Evolutionary conservation across 805 yeast genomes (phyloP).

Genomic region (Metschnikowia chrysomelidarum): DNA sequence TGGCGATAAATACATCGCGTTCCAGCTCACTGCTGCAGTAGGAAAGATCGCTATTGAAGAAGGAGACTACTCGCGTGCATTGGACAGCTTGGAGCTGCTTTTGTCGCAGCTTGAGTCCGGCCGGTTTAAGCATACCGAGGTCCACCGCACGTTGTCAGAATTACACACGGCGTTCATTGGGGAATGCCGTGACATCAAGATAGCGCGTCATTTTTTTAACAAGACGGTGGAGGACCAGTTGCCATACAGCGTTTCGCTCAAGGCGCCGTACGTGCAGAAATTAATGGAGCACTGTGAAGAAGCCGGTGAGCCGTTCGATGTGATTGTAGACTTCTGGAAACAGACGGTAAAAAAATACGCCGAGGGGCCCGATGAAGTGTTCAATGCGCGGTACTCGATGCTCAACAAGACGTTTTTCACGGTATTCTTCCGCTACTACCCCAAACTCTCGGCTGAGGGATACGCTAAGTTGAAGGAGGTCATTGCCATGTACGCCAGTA

Average conservation of each 20-base stretch:
- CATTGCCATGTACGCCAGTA: conserved; percentile 52
- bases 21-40: conserved; percentile 64
- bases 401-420: conserved; percentile 67
- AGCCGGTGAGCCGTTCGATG: conserved; percentile 54
- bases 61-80: conserved; percentile 62
- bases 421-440: conserved; percentile 61
- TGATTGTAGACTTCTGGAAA: conserved; percentile 61
- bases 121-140: conserved; percentile 15
- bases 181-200: conserved; percentile 64
- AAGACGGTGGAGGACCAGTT: conserved; percentile 67
- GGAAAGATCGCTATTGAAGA: conserved; percentile 69
- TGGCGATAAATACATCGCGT: conserved; percentile 25
- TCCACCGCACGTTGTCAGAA: conserved; percentile 58
- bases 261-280: conserved; percentile 69
- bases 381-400: conserved; percentile 70
- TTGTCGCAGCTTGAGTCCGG: conserved; percentile 47
- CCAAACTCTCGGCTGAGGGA: conserved; percentile 52
- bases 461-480: conserved; percentile 54
- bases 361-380: conserved; percentile 34
- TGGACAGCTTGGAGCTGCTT: conserved; percentile 59
- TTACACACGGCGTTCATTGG: conserved; percentile 80
- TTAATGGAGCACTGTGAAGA: conserved; percentile 61
- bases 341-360: conserved; percentile 55
- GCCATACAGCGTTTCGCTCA: conserved; percentile 70
- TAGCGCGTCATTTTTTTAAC: conserved; percentile 72